Evolutionary conservation across 2,329 filamentous ascomycete genomes (phyloP), one percentile per base, ranked within the genome.

Genomic region (Paradendryphiella salina): DNA sequence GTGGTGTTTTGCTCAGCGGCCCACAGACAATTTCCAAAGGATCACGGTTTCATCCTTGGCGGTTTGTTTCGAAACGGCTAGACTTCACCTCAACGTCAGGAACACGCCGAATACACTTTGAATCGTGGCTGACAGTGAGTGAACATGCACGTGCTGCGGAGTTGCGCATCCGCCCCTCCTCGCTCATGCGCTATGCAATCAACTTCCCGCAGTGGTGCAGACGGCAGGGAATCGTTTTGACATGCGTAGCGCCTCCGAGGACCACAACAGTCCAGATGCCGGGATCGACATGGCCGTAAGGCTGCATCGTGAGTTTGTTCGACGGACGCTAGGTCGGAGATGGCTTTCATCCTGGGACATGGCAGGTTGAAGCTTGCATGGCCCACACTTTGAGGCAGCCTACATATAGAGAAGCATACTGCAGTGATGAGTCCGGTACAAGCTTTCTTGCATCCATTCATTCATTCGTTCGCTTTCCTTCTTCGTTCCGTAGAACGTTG

Each of bases 181-280:
- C 57, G 49, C 37, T 46, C 50, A 37, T 60, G 40, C 55, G 54
- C 56, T 54, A 47, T 26, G 43, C 55, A 62, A 66, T 68, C 43
- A 64, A 67, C 56, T 33, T 63, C 60, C 56, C 47, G 52, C 65
- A 53, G 21, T 52, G 43, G 61, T 53, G 52, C 50, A 48, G 46
- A 46, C 50, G 33, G 51, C 39, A 32, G 44, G 34, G 46, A 55
- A 54, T 46, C 35, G 42, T 47, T 55, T 53, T 60, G 61, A 59
- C 56, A 55, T 47, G 28, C 36, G 45, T 56, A 54, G 52, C 46
- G 50, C 38, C 14, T 26, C 35, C 50, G 23, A 17, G 37, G 48
- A 59, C 39, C 36, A 35, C 33, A 17, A 33, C 18, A 47, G 40
- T 47, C 51, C 46, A 52, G 53, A 50, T 33, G 38, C 46, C 46